Conservation (phyloP, 768 basidiomycete genomes). For the Podaxis sp. region DNA sequence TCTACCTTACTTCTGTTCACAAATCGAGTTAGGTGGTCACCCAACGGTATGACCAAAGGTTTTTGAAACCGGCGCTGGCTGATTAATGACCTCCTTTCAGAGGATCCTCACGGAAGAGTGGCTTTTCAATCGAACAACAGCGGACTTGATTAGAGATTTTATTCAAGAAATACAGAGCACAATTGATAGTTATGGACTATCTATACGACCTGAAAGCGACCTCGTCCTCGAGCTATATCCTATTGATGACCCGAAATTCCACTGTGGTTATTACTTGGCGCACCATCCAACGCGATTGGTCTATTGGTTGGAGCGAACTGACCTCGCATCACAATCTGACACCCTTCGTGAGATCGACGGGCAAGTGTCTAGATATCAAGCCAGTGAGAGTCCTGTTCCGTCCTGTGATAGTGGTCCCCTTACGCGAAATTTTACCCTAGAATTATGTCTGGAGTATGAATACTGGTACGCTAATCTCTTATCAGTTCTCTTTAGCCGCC, state of each 20-base stretch:
- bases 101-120: not conserved
- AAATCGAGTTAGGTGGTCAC: not conserved
- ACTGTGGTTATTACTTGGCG: not conserved
- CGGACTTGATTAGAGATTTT: not conserved
- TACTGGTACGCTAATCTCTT: not conserved
- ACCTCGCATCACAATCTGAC: not conserved
- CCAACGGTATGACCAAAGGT: not conserved
- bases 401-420: not conserved
- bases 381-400: not conserved
- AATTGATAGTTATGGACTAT: not conserved
- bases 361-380: not conserved
- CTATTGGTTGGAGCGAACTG: not conserved
- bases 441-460: not conserved
- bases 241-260: not conserved
- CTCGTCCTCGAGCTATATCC: not conserved
- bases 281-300: not conserved
- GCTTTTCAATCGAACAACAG: not conserved
- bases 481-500: not conserved
- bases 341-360: not conserved
- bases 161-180: not conserved
- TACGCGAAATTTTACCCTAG: not conserved
- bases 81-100: not conserved
- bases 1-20: not conserved
- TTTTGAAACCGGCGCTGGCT: not conserved
- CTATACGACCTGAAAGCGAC: not conserved